phyloP scores from a whole-genome alignment of 164 flowering plant genomes.

The Liriodendron chinense region DNA sequence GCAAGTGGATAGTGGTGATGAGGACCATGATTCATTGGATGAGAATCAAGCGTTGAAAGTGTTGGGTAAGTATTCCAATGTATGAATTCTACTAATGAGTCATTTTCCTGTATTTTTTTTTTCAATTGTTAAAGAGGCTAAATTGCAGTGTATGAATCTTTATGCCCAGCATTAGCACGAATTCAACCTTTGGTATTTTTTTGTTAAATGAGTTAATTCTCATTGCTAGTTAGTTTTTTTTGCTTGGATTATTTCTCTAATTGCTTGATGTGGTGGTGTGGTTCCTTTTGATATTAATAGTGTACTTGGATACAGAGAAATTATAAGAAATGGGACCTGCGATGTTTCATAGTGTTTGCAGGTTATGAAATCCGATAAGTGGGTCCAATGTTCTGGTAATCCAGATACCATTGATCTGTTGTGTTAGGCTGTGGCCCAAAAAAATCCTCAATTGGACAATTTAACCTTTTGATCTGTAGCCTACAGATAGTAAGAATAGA shows the following conservation, averaged over 20 bases:
- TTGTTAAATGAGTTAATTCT: background rate
- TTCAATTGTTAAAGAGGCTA: background rate
- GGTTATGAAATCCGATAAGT: too few species aligned
- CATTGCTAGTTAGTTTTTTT: background rate
- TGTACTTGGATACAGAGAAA: background rate
- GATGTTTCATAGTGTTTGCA: too few species aligned
- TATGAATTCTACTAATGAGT: conserved; percentile 28
- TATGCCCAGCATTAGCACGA: background rate
- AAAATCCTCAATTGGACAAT: too few species aligned
- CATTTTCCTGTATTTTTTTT: background rate
- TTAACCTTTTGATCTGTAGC: too few species aligned
- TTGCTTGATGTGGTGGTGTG: background rate
- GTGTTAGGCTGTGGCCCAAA: too few species aligned
- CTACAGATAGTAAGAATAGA: too few species aligned
- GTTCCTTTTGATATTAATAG: background rate
- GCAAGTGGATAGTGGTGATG: conserved; percentile 32
- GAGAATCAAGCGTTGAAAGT: conserved; percentile 35
- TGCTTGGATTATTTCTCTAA: background rate
- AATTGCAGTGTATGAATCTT: background rate
- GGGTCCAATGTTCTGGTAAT: too few species aligned
- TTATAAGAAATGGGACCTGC: too few species aligned
- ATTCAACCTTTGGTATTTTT: background rate
- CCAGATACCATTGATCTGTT: too few species aligned
- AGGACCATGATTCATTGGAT: conserved; percentile 29
- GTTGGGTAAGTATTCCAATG: conserved; percentile 53